Percentiles rank a stretch among this genome's conserved stretches.
Evolutionary conservation across 1,284 basidiomycete genomes (phyloP).

Genomic region (Marasmius fiardii): DNA sequence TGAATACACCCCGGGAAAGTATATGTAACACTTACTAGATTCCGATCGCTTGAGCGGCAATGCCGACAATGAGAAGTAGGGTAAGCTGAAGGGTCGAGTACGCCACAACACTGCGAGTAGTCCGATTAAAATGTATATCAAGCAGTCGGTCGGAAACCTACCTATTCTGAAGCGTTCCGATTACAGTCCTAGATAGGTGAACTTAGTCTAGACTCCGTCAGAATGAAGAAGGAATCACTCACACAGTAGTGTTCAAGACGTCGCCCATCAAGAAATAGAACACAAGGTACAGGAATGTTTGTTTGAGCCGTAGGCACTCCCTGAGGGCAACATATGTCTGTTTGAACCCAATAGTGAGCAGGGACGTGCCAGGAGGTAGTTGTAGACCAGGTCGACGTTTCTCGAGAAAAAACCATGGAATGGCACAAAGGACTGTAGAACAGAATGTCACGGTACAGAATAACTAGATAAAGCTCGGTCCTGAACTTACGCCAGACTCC

Average conservation of each 20-base stretch:
- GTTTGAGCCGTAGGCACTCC: slow-evolving; percentile 69
- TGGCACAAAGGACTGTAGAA: slow-evolving; percentile 57
- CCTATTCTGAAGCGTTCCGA: slow-evolving; percentile 78
- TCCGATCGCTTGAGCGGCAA: slow-evolving; percentile 70
- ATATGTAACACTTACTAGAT: slow-evolving; percentile 69
- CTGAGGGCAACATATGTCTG: slow-evolving; percentile 67
- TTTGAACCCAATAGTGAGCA: slow-evolving; percentile 68
- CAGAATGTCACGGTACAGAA: slow-evolving; percentile 6
- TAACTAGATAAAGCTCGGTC: slow-evolving; percentile 4
- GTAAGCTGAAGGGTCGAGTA: slow-evolving; percentile 69
- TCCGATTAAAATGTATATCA: slow-evolving; percentile 5
- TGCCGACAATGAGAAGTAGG: slow-evolving; percentile 73
- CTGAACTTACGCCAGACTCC: slow-evolving; percentile 66
- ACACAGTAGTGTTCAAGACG: slow-evolving; percentile 76
- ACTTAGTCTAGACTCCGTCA: neutral
- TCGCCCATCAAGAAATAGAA: slow-evolving; percentile 81
- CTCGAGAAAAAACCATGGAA: slow-evolving; percentile 78
- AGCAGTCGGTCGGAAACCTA: slow-evolving; percentile 23
- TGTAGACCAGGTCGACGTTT: slow-evolving; percentile 64
- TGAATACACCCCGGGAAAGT: neutral
- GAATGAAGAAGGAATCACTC: slow-evolving; percentile 19
- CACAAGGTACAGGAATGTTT: slow-evolving; percentile 72
- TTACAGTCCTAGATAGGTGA: slow-evolving; percentile 54
- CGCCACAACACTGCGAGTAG: slow-evolving; percentile 44
- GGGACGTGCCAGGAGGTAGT: slow-evolving; percentile 59